Evolutionary conservation across 140 eudicot species (phyloP), one percentile per base, ranked within the genome.

Genomic region (Oenanthe javanica): DNA sequence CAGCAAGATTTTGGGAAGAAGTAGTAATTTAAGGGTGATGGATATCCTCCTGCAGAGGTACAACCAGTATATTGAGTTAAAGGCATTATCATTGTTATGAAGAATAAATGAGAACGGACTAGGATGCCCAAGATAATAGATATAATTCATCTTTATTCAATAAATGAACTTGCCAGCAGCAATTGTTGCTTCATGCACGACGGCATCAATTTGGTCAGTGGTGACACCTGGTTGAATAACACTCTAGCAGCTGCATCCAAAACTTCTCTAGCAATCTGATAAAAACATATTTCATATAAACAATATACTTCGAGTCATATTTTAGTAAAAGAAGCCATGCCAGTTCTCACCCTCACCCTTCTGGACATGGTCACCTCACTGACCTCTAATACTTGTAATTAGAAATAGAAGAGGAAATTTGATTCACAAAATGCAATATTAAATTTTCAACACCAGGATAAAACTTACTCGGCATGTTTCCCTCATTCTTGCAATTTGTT

Each of bases 1-100:
- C 99, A 94, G 93, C 99, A 94, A 75, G 99, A 94, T 75, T 94
- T 94, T 1, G 98, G 98, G 82, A 94, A 94, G 80, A 88, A 94
- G 88, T 92, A 88, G 83, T 92, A 94, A 86, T 94, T 94, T 46
- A 94, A 79, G 25, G 99, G 93, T 83, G 97, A 95, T 57, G 97
- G 99, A 89, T 94, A 94, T 82, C 90, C 97, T 82, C 99, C 99
- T 92, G 97, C 86, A 81, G 46, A 21, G 27, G 72, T 72, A 82
- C 13, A 66, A 73, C 31, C 15, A 73, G 2, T 81, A 54, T 10
- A 52, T 21, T 12, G 75, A 78, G 12, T 21, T 16, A 2, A 45
- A 45, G 12, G 4, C 18, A 46, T 3, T 45, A 73, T 43, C 11
- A 43, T 73, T 73, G 5, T 10, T 61, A n/a, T 61, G 70, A 14